Evolutionary conservation across 2,329 filamentous ascomycete genomes (phyloP).

Genomic region (Monascus ruber): DNA sequence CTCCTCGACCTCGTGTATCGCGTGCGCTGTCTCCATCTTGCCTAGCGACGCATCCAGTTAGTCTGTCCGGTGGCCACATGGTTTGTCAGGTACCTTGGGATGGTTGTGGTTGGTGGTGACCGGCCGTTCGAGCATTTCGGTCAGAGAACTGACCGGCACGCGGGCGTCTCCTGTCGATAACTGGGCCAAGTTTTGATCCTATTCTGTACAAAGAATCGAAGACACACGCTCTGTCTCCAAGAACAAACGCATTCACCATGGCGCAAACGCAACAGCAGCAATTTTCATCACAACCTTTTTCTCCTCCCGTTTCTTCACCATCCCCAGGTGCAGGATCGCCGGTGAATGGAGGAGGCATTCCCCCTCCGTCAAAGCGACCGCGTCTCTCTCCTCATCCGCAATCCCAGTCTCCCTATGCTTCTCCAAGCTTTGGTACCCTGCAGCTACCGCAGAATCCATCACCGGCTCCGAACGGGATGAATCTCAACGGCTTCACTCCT

Average conservation of each 20-base stretch:
- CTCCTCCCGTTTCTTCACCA: slow-evolving; percentile 51
- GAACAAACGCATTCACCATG: slow-evolving; percentile 30
- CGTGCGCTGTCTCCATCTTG: slow-evolving; percentile 6
- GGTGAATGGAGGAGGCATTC: slow-evolving; percentile 37
- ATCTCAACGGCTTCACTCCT: slow-evolving; percentile 43
- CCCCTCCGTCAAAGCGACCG: slow-evolving; percentile 63
- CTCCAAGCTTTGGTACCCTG: slow-evolving; percentile 44
- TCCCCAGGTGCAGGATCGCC: slow-evolving; percentile 49
- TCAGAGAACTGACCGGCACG: slow-evolving; percentile 23
- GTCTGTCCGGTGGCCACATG: no score
- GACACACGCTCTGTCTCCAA: no score
- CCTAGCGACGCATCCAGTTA: slow-evolving; percentile 4
- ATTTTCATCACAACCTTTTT: slow-evolving; percentile 42
- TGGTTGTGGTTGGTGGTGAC: slow-evolving; percentile 25
- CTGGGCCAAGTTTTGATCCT: neutral
- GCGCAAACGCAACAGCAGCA: slow-evolving; percentile 49
- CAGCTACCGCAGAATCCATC: slow-evolving; percentile 30
- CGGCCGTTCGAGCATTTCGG: slow-evolving; percentile 28
- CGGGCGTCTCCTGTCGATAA: slow-evolving; percentile 13
- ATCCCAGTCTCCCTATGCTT: slow-evolving; percentile 52
- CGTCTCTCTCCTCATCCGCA: slow-evolving; percentile 57
- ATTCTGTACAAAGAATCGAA: no score
- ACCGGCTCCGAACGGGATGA: slow-evolving; percentile 22
- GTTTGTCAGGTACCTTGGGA: slow-evolving; percentile 14
- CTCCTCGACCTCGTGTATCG: neutral